Evolutionary conservation across 106 monocot species (phyloP), one percentile per base, ranked within the genome.

Genomic region (Xerophyta viscosa): DNA sequence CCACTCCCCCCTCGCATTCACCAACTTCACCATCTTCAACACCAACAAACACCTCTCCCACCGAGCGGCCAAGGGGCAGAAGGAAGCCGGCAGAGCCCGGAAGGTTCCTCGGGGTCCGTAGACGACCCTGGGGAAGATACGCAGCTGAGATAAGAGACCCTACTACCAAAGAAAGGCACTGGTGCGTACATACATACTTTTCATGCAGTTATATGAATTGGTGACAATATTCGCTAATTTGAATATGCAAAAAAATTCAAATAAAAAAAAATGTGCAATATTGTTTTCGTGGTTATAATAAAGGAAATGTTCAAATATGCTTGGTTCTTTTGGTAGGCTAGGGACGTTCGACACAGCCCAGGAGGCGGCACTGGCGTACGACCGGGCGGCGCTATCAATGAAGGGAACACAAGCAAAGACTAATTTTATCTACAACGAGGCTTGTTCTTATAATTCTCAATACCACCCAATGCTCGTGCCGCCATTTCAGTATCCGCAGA

Each of bases 301-400:
- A n/a, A n/a, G n/a, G n/a, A n/a, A n/a, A n/a, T n/a, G n/a, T n/a
- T n/a, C n/a, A n/a, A n/a, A n/a, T n/a, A n/a, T n/a, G n/a, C n/a
- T n/a, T n/a, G n/a, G 33, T 33, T 33, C 11, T 11, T 6, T 33
- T 33, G 33, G 11, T 11, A 33, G 33, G 83, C 78, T 84, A 11
- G 83, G 83, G 8, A 84, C 83, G 20, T 84, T 84, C 41, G 83
- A 84, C 60, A 84, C 83, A 6, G 78, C 83, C n/a, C 83, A 84
- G 14, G 84, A 84, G 46, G 84, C 84, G 13, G 84, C 84, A 17
- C 37, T 84, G 21, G 84, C 84, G 20, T 84, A 84, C 41, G 84
- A 84, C 41, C 62, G 74, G 33, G 84, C 84, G 21, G 84, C 84
- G 20, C 66, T 78, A 54, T 64, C 78, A 42, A 84, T 84, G 78